Conservation (phyloP, 805 yeast genomes). For the Ogataea saltuana region DNA sequence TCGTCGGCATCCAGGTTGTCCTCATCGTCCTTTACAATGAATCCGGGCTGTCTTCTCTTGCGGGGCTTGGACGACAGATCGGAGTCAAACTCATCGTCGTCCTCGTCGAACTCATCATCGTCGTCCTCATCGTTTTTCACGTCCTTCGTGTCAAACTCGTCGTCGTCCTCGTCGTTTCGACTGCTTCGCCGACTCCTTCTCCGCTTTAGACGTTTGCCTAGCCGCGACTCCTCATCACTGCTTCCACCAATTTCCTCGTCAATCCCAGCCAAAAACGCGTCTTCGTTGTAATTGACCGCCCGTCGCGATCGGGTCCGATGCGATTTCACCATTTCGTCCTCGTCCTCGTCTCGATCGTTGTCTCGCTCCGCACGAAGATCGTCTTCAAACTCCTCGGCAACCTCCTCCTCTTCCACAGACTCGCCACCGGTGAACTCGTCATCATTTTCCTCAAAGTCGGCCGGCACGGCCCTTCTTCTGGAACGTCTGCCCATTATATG, state of each 20-base stretch:
- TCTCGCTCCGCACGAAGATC: conserved; percentile 15
- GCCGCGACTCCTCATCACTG: conserved; percentile 23
- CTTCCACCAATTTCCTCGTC: conserved; percentile 29
- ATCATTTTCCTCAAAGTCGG: conserved; percentile 20
- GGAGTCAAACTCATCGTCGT: conserved; percentile 16
- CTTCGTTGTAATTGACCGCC: conserved; percentile 37
- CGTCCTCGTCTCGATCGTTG: conserved; percentile 23
- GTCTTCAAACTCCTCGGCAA: conserved; percentile 27
- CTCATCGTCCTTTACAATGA: conserved; percentile 30
- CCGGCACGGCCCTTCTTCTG: conserved; percentile 2
- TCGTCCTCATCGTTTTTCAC: conserved; percentile 16
- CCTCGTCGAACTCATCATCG: conserved; percentile 27
- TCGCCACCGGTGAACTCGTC: conserved; percentile 17
- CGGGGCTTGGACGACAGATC: conserved; percentile 24
- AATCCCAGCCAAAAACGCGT: conserved; percentile 27
- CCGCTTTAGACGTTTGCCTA: conserved; percentile 19
- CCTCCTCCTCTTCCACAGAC: conserved; percentile 19
- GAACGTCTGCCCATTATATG: background rate
- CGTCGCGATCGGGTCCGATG: conserved; percentile 34
- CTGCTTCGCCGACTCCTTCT: conserved; percentile 14
- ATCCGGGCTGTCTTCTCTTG: conserved; percentile 23
- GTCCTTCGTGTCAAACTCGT: conserved; percentile 22
- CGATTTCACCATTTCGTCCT: conserved; percentile 24
- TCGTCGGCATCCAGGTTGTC: conserved; percentile 25
- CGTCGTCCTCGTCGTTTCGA: conserved; percentile 31